Evolutionary conservation across 345 rosid species (phyloP).

Genomic region (Salix brachista): DNA sequence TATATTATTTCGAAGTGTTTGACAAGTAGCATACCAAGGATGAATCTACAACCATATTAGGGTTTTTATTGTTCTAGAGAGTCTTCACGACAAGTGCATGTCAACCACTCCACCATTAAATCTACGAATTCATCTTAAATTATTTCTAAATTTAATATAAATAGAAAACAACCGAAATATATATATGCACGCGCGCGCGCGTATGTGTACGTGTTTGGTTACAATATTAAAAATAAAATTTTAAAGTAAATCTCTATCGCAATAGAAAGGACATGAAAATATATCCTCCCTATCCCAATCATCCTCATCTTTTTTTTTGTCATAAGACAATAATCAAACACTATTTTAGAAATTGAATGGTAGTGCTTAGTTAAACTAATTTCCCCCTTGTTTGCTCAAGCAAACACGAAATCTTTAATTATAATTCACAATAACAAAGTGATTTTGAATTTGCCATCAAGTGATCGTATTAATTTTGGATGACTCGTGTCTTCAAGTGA

Average conservation of each 20-base stretch:
- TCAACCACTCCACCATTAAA: constrained; percentile 31
- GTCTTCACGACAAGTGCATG: constrained; percentile 28
- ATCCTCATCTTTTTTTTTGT: no score
- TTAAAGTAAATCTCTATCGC: no score
- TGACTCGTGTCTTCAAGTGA: background rate
- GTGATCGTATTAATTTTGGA: background rate
- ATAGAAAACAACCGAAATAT: no score
- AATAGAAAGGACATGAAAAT: no score
- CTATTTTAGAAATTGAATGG: no score
- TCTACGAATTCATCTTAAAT: constrained; percentile 6
- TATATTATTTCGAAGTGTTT: constrained; percentile 37
- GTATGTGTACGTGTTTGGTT: no score
- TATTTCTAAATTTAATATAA: background rate
- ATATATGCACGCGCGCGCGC: no score
- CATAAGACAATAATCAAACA: no score
- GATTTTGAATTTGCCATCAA: constrained; percentile 17
- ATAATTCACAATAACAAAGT: constrained; percentile 30
- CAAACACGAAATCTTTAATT: constrained; percentile 18
- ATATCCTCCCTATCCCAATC: no score
- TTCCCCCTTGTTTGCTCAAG: background rate
- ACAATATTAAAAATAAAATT: no score
- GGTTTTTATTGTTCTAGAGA: constrained; percentile 17
- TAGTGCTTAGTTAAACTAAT: no score
- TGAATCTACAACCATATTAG: constrained; percentile 19
- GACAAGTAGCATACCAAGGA: constrained; percentile 43